Evolutionary conservation across 192 early-diverging fungal species (phyloP).

Genomic region (Coemansia sp.): DNA sequence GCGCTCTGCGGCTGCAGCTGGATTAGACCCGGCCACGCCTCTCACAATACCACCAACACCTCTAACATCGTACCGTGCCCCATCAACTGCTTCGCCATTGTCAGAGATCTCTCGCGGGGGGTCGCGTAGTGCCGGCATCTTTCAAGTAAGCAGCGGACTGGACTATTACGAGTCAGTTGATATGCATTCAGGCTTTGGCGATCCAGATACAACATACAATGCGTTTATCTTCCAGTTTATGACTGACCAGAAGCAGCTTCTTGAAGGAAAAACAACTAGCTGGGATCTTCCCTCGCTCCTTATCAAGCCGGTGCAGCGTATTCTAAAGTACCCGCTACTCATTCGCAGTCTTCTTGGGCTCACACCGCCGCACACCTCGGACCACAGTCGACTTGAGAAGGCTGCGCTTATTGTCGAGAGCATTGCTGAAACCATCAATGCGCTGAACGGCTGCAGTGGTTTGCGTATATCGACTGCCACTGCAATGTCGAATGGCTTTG

Average conservation of each 20-base stretch:
- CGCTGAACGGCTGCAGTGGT: slow-evolving; percentile 29
- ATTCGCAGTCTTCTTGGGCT: slow-evolving; percentile 58
- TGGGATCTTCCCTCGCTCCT: slow-evolving; percentile 92
- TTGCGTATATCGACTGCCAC: slow-evolving; percentile 43
- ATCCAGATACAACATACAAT: slow-evolving; percentile 28
- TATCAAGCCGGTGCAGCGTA: slow-evolving; percentile 95
- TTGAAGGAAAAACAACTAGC: slow-evolving; percentile 67
- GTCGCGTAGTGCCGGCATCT: slow-evolving; percentile 40
- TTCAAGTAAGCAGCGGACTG: slow-evolving; percentile 14
- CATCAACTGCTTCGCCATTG: slow-evolving; percentile 27
- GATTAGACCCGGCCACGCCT: slow-evolving; percentile 13
- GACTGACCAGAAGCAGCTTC: slow-evolving; percentile 35
- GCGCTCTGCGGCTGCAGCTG: slow-evolving; percentile 16
- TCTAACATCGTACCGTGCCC: slow-evolving; percentile 15
- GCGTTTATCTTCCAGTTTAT: slow-evolving; percentile 26
- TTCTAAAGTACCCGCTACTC: slow-evolving; percentile 95
- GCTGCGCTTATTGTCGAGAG: slow-evolving; percentile 42
- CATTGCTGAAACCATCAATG: slow-evolving; percentile 50
- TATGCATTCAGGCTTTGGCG: slow-evolving; percentile 23
- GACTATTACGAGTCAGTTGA: slow-evolving; percentile 28
- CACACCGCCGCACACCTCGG: slow-evolving; percentile 33
- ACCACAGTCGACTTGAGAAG: slow-evolving; percentile 42
- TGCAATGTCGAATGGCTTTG: slow-evolving; percentile 7
- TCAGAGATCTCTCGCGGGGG: slow-evolving; percentile 28
- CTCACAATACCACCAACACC: slow-evolving; percentile 33